Evolutionary conservation across 2,329 filamentous ascomycete genomes (phyloP).

Genomic region (Curvularia lunata): DNA sequence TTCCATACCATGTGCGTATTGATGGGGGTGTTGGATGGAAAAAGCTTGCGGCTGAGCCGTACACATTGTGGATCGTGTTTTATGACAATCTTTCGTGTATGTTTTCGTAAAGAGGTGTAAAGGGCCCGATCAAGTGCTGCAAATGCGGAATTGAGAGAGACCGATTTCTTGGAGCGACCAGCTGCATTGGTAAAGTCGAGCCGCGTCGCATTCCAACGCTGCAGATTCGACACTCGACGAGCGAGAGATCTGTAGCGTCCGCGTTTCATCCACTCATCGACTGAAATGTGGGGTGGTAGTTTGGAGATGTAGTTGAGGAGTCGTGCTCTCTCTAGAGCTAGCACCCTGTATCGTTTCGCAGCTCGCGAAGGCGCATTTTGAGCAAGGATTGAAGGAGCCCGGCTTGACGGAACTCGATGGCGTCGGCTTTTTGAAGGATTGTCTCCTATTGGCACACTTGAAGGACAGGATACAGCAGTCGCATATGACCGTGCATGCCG

Average conservation of each 20-base stretch:
- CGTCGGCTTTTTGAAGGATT: background rate
- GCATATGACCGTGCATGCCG: constrained; percentile 21
- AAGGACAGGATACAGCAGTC: constrained; percentile 2
- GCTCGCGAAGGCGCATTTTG: constrained; percentile 6
- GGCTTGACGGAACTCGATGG: constrained; percentile 1
- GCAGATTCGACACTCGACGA: constrained; percentile 33
- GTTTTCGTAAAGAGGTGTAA: constrained; percentile 25
- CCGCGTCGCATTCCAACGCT: constrained; percentile 14
- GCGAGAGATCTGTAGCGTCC: constrained; percentile 41
- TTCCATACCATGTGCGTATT: constrained; percentile 20
- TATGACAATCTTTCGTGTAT: constrained; percentile 27
- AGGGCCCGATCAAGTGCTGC: constrained; percentile 35
- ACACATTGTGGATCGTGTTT: constrained; percentile 28
- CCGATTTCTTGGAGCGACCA: background rate
- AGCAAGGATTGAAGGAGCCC: constrained; percentile 4
- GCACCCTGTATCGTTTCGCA: constrained; percentile 9
- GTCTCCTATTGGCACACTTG: background rate
- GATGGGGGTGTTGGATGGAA: constrained; percentile 9
- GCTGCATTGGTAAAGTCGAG: constrained; percentile 16
- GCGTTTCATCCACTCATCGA: constrained; percentile 9
- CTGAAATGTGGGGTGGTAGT: constrained; percentile 4
- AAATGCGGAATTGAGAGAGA: constrained; percentile 26
- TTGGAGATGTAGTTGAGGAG: constrained; percentile 19
- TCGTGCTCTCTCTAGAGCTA: constrained; percentile 15
- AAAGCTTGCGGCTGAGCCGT: constrained; percentile 20